phyloP scores from a whole-genome alignment of 768 basidiomycete genomes.

The Tricholoma hemisulphureum region DNA sequence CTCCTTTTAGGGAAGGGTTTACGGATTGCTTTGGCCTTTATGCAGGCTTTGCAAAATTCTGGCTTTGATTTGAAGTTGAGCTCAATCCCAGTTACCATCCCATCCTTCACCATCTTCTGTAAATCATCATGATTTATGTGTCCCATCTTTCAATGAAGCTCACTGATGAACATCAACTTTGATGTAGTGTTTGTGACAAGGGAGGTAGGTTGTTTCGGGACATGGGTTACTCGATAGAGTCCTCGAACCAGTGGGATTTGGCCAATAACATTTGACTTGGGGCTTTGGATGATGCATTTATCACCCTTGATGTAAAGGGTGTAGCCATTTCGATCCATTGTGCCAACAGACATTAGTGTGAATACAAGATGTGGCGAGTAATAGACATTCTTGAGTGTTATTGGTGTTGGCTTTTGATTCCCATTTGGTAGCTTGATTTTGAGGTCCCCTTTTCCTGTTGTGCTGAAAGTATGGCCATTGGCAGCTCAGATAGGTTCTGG shows the following conservation, averaged over 20 bases:
- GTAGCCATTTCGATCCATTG: constrained; percentile 17
- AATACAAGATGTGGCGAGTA: constrained; percentile 27
- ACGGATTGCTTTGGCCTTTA: constrained; percentile 18
- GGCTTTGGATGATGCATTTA: background rate
- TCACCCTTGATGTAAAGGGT: background rate
- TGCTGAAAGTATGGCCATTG: constrained; percentile 25
- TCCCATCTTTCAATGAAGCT: constrained; percentile 34
- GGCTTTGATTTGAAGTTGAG: constrained; percentile 22
- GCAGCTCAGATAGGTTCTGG: constrained; percentile 26
- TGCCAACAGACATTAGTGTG: constrained; percentile 26
- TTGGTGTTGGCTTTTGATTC: constrained; percentile 13
- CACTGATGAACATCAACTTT: constrained; percentile 19
- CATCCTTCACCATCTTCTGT: constrained; percentile 23
- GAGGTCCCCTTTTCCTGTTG: constrained; percentile 29
- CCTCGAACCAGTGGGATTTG: constrained; percentile 23
- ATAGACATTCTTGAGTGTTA: constrained; percentile 23
- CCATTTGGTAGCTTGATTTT: constrained; percentile 24
- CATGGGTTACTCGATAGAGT: constrained; percentile 21
- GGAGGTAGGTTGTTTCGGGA: constrained; percentile 4
- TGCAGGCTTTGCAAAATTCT: constrained; percentile 26
- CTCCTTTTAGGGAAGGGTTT: background rate
- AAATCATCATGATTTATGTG: constrained; percentile 32
- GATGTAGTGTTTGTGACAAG: constrained; percentile 9
- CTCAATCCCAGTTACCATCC: constrained; percentile 30
- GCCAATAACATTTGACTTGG: constrained; percentile 11